Base-by-base conservation (phyloP, 2,329 filamentous ascomycete species). In the Colletotrichum sansevieriae region DNA sequence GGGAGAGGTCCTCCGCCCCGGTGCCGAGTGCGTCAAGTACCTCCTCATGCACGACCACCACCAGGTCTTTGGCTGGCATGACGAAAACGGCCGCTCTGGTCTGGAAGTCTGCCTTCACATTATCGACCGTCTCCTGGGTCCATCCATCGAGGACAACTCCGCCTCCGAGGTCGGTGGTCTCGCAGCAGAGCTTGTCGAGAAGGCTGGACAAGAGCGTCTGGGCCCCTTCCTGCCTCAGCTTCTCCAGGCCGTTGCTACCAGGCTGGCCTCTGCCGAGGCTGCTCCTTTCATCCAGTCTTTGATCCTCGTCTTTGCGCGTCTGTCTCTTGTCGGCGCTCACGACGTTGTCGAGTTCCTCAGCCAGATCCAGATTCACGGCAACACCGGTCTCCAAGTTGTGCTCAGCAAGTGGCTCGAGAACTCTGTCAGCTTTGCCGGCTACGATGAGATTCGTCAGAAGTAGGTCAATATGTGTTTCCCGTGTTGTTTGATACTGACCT, bases 371-470 rank as follows among this genome's bases (percentile, higher is more conserved):
- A 92, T 98, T 72, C 88, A 89, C 55, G 91, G 90, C 18, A 86
- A 92, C 76, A 97, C 87, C 75, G 96, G 95, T n/a, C 83, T 99
- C 8, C 89, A 95, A 71, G 90, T 98, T 25, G 96, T 99, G 3
- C 83, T 98, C 72, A 87, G 90, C 80, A 98, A 98, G 81, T 99
- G 96, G 96, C 85, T 99, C 1, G 96, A 98, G 82, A 97, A 98
- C 80, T 97, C 94, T 4, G 88, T 97, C 79, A 97, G 92, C 79
- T 99, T 99, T 81, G 94, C 94, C n/a, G 96, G 96, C 12, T 99
- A 98, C 74, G 95, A 98, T 75, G 95, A 98, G 79, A 98, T 98
- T 74, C 89, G 95, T 73, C 94, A 98, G 79, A 99, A 98, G 92
- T 95, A 83, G 79, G 90, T 83, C n/a, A 37, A 15, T 3, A 22